A percentile compares a stretch with the other conserved stretches of the same genome.
Conservation (phyloP, 176 grass and related monocot species). For the Hordeum vulgare region DNA sequence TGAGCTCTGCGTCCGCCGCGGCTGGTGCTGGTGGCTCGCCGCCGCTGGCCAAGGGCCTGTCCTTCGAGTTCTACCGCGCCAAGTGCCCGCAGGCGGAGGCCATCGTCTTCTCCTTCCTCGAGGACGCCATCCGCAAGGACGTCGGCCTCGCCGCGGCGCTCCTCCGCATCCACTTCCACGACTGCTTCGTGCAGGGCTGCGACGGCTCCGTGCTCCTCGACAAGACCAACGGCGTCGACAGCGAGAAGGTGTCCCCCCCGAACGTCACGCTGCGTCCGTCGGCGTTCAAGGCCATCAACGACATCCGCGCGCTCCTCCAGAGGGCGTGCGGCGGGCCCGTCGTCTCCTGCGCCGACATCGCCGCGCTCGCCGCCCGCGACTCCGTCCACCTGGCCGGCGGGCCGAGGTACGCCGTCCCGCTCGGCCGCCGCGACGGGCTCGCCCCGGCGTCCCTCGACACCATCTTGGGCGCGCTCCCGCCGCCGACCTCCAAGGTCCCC, state of each 20-base stretch:
- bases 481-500: conserved; percentile 8
- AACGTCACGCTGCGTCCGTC: conserved; percentile 47
- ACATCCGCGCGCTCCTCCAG: conserved; percentile 30
- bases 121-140: conserved; percentile 21
- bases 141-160: conserved; percentile 59
- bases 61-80: conserved; percentile 48
- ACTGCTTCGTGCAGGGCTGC: conserved; percentile 92
- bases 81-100: conserved; percentile 47
- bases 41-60: conserved; percentile 39
- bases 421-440: conserved; percentile 41
- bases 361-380: conserved; percentile 50
- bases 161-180: conserved; percentile 81
- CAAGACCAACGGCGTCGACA: neutral
- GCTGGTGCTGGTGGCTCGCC: conserved; percentile 17
- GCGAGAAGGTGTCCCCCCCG: conserved; percentile 32
- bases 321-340: conserved; percentile 37
- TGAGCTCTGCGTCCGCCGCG: neutral
- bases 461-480: neutral
- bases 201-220: conserved; percentile 55
- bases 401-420: conserved; percentile 34
- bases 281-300: conserved; percentile 72
- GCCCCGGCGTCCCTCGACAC: neutral
- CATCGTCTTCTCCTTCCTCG: conserved; percentile 23
- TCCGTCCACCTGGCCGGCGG: conserved; percentile 16
- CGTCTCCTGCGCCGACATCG: conserved; percentile 83